Base-by-base conservation (phyloP, 257 asterid species). In the Cruciata laevipes region DNA sequence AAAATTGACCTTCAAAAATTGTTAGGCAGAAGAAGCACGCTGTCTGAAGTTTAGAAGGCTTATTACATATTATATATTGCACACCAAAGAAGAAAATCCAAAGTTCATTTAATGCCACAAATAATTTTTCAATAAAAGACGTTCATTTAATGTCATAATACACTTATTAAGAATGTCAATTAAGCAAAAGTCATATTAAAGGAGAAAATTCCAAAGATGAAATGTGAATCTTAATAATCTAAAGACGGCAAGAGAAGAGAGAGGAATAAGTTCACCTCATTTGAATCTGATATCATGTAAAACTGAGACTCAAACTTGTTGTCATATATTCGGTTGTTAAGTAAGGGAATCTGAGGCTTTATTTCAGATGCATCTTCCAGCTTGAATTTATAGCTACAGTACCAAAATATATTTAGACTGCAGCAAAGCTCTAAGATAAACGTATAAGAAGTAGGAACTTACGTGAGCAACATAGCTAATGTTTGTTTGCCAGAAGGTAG, bases 291-390 rank as follows among this genome's bases (percentile, higher is more conserved):
- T 81, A 93, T 90, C 95, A 90, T 86, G 73, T 94, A 94, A 79
- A 94, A 94, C 71, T 94, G 99, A 79, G 99, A 79, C 85, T 94
- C 99, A 73, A 94, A 88, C 76, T 94, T 90, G 78, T 85, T 94
- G 75, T 94, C 99, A 70, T 94, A 94, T 68, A 90, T 85, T 32
- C 99, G 96, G 75, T 94, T 90, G 89, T 94, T 94, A 38, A 94
- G 90, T 49, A 88, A 78, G 53, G 99, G 97, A 81, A 94, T 81
- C 72, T 81, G 80, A 73, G 99, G 97, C 79, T 85, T 90, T 80
- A 94, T 75, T 76, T 88, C 95, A 67, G 95, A 92, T 51, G 76
- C 82, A 64, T 90, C 99, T 81, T 94, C 99, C 76, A 88, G 71
- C 75, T 88, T 90, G 79, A 94, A 81, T 81, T 90, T 94, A 85